Conservation (phyloP, 148 eudicot species). For the Nepenthes gracilis region DNA sequence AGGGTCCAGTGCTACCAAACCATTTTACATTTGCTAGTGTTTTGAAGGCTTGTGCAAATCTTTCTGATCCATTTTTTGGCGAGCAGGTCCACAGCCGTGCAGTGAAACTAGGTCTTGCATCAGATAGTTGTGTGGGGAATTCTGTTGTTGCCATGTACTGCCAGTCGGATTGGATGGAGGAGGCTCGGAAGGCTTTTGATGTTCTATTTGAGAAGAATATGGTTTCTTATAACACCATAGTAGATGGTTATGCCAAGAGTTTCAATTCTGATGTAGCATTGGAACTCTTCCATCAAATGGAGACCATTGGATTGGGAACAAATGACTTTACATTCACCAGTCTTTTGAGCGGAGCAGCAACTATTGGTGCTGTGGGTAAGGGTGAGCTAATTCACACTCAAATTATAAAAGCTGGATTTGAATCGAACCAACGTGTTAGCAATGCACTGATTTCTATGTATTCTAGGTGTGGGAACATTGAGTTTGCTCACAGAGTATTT, state of each 20-base stretch:
- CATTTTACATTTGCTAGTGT: constrained; percentile 51
- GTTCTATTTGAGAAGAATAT: constrained; percentile 41
- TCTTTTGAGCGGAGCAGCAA: constrained; percentile 60
- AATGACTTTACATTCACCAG: constrained; percentile 53
- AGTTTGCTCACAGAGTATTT: constrained; percentile 46
- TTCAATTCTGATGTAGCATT: constrained; percentile 25
- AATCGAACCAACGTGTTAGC: constrained; percentile 29
- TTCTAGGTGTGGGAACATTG: constrained; percentile 54
- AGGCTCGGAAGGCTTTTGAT: constrained; percentile 52
- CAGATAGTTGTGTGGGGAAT: constrained; percentile 40
- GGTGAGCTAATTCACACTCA: constrained; percentile 60
- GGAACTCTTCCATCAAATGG: constrained; percentile 25
- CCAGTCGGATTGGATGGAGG: constrained; percentile 32
- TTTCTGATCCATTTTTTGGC: constrained; percentile 31
- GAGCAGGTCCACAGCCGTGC: constrained; percentile 44
- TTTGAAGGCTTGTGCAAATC: constrained; percentile 45
- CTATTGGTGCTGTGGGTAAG: constrained; percentile 44
- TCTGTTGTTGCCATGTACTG: constrained; percentile 53
- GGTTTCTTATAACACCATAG: constrained; percentile 35
- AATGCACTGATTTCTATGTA: constrained; percentile 67
- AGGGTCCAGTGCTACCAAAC: constrained; percentile 36
- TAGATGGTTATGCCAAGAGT: constrained; percentile 38
- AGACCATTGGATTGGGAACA: constrained; percentile 12
- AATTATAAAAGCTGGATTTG: constrained; percentile 36
- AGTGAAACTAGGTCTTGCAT: constrained; percentile 35